A percentile compares a stretch with the other conserved stretches of the same genome.
These are phyloP conservation scores for Quercus parvula DNA, from an alignment of 306 rosid genomes.

Conservation along the genomic window DNA sequence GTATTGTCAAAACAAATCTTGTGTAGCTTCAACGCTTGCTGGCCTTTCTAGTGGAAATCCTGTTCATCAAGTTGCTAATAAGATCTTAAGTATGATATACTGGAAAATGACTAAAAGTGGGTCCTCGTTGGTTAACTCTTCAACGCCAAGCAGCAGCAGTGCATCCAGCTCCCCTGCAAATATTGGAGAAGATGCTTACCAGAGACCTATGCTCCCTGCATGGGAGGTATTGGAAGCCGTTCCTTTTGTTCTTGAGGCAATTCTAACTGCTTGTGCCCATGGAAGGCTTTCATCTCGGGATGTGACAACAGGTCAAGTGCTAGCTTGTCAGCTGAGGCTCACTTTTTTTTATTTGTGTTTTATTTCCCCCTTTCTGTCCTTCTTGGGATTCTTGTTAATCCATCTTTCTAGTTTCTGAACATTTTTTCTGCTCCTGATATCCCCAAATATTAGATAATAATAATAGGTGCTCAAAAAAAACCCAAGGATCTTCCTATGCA, in stretches of 20 bases:
- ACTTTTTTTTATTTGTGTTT: conserved; percentile 8
- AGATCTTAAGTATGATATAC: conserved; percentile 67
- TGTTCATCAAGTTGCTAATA: conserved; percentile 58
- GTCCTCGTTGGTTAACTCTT: conserved; percentile 39
- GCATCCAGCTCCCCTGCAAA: conserved; percentile 38
- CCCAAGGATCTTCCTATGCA: neutral
- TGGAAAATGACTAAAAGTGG: conserved; percentile 59
- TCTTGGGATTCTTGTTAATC: neutral
- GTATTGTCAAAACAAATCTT: conserved; percentile 70
- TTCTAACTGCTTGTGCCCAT: conserved; percentile 75
- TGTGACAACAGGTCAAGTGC: conserved; percentile 68
- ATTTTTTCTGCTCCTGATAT: neutral
- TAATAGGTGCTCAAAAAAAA: neutral
- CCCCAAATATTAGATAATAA: neutral
- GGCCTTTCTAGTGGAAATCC: conserved; percentile 62
- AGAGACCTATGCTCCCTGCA: conserved; percentile 63
- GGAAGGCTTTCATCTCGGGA: conserved; percentile 80
- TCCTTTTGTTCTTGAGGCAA: conserved; percentile 74
- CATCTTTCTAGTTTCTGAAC: neutral
- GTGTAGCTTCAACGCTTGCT: conserved; percentile 58
- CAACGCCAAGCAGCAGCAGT: conserved; percentile 43
- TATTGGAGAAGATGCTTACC: conserved; percentile 48
- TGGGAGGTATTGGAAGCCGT: conserved; percentile 82
- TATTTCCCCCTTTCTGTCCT: neutral
- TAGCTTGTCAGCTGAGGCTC: conserved; percentile 19